Evolutionary conservation across 2,329 filamentous ascomycete genomes (phyloP).

Genomic region (Cytospora chrysosperma): DNA sequence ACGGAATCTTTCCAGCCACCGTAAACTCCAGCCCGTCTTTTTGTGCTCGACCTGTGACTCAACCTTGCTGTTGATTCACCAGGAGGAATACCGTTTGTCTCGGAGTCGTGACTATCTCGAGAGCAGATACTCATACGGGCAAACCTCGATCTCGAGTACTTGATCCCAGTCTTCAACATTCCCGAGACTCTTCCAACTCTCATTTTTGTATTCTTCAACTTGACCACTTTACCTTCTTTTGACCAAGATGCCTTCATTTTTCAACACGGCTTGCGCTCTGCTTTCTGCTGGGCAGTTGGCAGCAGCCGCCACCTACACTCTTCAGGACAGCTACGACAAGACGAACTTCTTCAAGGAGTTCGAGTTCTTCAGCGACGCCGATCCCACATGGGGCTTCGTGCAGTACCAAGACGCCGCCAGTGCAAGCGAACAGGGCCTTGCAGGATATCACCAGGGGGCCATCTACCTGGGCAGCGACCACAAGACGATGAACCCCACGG

Average conservation of each 20-base stretch:
- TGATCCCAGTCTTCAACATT: background rate
- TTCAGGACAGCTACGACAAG: slow-evolving; percentile 48
- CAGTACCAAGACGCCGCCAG: slow-evolving; percentile 61
- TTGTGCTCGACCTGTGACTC: background rate
- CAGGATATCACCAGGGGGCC: slow-evolving; percentile 52
- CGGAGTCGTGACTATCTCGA: background rate
- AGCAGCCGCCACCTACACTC: slow-evolving; percentile 42
- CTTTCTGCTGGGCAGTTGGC: slow-evolving; percentile 23
- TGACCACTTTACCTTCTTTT: background rate
- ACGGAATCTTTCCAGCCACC: background rate
- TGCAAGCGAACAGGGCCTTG: slow-evolving; percentile 58
- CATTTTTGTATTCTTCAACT: background rate
- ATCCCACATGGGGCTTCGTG: slow-evolving; percentile 76
- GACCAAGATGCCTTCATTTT: slow-evolving; percentile 21
- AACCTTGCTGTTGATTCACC: background rate
- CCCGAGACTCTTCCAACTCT: background rate
- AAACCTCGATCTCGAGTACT: slow-evolving; percentile 3
- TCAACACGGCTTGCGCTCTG: slow-evolving; percentile 29
- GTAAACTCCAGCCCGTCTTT: background rate
- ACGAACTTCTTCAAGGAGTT: slow-evolving; percentile 58
- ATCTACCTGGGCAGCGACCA: slow-evolving; percentile 71
- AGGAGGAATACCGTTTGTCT: slow-evolving; percentile 3
- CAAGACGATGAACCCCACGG: slow-evolving; percentile 51
- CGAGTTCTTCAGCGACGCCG: slow-evolving; percentile 54
- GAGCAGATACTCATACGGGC: slow-evolving; percentile 1